These are phyloP conservation scores for Aspergillus sclerotiicarbonarius DNA, from an alignment of 495 filamentous ascomycete species.

Conservation along the genomic window DNA sequence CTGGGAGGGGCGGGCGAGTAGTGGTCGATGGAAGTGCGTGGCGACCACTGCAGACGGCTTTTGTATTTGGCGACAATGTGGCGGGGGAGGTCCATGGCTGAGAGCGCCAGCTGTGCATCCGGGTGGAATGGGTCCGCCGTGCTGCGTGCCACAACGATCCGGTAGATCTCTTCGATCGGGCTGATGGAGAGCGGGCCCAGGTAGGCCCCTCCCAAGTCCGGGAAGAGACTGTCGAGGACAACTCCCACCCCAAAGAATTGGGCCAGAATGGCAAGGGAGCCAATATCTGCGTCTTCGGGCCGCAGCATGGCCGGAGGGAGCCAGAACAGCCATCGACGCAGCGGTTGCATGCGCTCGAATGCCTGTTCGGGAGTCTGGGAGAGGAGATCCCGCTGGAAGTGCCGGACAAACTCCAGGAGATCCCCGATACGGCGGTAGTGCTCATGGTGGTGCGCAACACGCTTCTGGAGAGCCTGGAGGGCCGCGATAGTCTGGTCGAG, in stretches of 20 bases:
- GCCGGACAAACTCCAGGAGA: constrained; percentile 76
- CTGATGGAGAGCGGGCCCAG: constrained; percentile 73
- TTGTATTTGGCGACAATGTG: constrained; percentile 38
- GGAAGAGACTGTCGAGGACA: constrained; percentile 84
- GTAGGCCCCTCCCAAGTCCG: constrained; percentile 84
- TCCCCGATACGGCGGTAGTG: constrained; percentile 74
- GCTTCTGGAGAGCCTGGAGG: constrained; percentile 67
- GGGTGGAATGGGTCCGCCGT: constrained; percentile 36
- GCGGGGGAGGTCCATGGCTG: constrained; percentile 41
- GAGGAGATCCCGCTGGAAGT: constrained; percentile 70
- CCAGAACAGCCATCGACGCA: constrained; percentile 95
- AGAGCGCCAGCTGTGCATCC: constrained; percentile 32
- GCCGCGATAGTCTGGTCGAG: constrained; percentile 51
- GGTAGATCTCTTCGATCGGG: constrained; percentile 76
- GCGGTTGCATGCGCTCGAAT: constrained; percentile 80
- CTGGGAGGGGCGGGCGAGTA: constrained; percentile 39
- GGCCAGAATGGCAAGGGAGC: constrained; percentile 62
- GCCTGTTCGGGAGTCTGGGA: constrained; percentile 73
- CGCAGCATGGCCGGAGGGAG: constrained; percentile 75
- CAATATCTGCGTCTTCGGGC: constrained; percentile 39
- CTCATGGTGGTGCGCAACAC: constrained; percentile 69
- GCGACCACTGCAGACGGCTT: constrained; percentile 37
- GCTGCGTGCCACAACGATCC: constrained; percentile 41
- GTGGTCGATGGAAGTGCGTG: constrained; percentile 38
- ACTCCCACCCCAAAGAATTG: constrained; percentile 89